These are phyloP conservation scores for Cercospora sesami DNA, from an alignment of 2,329 filamentous ascomycete species.

Conservation along the genomic window DNA sequence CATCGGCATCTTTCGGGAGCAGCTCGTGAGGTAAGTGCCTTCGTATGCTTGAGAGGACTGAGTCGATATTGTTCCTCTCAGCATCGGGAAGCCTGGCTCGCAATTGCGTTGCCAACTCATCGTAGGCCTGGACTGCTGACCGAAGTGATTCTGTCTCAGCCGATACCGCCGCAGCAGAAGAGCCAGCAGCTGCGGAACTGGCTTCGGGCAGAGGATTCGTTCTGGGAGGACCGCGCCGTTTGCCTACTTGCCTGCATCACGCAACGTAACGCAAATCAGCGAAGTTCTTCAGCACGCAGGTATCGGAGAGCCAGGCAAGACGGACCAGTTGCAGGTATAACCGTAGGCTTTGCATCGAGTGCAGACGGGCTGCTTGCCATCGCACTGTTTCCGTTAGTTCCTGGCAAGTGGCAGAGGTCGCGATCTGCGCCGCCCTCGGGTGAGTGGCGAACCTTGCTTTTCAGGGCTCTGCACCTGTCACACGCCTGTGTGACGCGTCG, in stretches of 20 bases:
- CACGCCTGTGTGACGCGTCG: conserved; percentile 19
- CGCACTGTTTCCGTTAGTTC: conserved; percentile 13
- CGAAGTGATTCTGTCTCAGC: conserved; percentile 1
- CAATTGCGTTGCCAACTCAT: conserved; percentile 11
- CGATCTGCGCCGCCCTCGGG: neutral
- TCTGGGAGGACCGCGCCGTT: conserved; percentile 16
- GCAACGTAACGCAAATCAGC: neutral
- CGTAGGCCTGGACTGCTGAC: conserved; percentile 17
- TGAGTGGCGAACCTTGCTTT: conserved; percentile 11
- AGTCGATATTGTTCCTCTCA: conserved; percentile 8
- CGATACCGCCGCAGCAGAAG: neutral
- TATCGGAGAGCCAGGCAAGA: neutral
- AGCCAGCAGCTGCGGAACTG: neutral
- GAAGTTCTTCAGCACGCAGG: neutral
- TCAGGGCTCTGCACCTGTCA: conserved; percentile 19
- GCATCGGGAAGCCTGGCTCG: neutral
- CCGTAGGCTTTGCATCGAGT: conserved; percentile 20
- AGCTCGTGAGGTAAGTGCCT: conserved; percentile 11
- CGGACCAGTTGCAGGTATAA: conserved; percentile 18
- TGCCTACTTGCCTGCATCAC: conserved; percentile 10
- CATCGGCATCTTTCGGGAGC: neutral
- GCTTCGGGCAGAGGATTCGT: conserved; percentile 1
- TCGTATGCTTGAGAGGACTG: conserved; percentile 9
- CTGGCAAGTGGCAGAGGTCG: neutral
- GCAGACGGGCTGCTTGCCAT: conserved; percentile 17